Evolutionary conservation across 164 flowering plant species (phyloP), one percentile per base, ranked within the genome.

Genomic region (Houttuynia cordata): DNA sequence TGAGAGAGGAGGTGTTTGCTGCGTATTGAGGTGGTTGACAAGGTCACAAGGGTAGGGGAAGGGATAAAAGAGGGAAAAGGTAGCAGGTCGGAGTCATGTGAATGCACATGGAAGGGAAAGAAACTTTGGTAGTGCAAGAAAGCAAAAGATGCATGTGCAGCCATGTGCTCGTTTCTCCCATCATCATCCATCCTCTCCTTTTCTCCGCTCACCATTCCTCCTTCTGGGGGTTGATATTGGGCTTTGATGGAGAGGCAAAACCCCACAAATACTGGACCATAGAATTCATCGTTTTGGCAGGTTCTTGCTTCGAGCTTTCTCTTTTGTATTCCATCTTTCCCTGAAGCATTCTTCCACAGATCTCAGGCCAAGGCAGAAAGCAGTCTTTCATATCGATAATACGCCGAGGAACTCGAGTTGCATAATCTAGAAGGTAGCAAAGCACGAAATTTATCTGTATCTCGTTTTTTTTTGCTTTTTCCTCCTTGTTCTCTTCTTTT

Each of bases 21-120:
- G n/a, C n/a, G n/a, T n/a, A n/a, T n/a, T n/a, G n/a, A n/a, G n/a
- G n/a, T n/a, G n/a, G n/a, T n/a, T n/a, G n/a, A n/a, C n/a, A n/a
- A n/a, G n/a, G n/a, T n/a, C n/a, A n/a, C n/a, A n/a, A n/a, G n/a
- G n/a, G n/a, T n/a, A n/a, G n/a, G n/a, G n/a, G n/a, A n/a, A n/a
- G n/a, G n/a, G n/a, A n/a, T n/a, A n/a, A n/a, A 42, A 41, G 50
- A 8, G 10, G 52, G 45, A 59, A 59, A 59, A 21, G 23, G 55
- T 49, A 15, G 18, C 45, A 24, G 59, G 60, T 59, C 54, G 63
- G 64, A 68, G 57, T 58, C 74, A 76, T 73, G 74, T 68, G 74
- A 63, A 56, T 75, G 75, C 76, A 75, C 78, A 75, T 75, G 78
- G 72, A 62, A 22, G 51, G 23, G 34, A 23, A 18, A 18, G 56